These are phyloP conservation scores for Trichoderma koningii DNA, from an alignment of 2,329 filamentous ascomycete species.

Conservation along the genomic window DNA sequence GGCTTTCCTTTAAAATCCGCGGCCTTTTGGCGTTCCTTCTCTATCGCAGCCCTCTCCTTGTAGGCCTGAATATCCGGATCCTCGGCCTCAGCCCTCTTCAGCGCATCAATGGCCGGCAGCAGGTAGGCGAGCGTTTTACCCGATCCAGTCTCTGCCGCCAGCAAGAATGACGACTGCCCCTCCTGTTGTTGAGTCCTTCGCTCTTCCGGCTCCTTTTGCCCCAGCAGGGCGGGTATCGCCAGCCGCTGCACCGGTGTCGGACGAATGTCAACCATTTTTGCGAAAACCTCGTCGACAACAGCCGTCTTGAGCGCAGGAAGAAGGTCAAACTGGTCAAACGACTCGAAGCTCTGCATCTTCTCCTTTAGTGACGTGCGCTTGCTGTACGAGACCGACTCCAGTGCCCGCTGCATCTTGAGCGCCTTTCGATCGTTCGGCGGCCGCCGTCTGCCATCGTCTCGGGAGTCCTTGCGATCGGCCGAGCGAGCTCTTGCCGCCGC, in stretches of 20 bases:
- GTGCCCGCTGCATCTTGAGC: constrained; percentile 86
- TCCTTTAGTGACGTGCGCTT: constrained; percentile 57
- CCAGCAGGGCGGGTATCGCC: constrained; percentile 79
- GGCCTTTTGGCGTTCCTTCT: constrained; percentile 58
- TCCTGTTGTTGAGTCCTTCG: constrained; percentile 40
- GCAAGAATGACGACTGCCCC: constrained; percentile 61
- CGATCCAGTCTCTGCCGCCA: constrained; percentile 95
- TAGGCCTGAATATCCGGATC: constrained; percentile 62
- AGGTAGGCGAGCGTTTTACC: constrained; percentile 96
- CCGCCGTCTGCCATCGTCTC: constrained; percentile 42
- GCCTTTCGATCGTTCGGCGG: constrained; percentile 61
- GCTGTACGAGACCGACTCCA: constrained; percentile 76
- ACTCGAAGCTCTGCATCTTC: constrained; percentile 66
- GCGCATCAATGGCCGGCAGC: constrained; percentile 77
- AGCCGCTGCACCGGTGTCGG: constrained; percentile 90
- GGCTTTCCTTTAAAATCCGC: constrained; percentile 61
- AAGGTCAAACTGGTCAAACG: constrained; percentile 79
- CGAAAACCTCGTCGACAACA: constrained; percentile 71
- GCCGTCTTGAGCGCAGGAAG: constrained; percentile 71
- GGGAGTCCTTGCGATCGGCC: constrained; percentile 33
- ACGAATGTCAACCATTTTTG: constrained; percentile 70
- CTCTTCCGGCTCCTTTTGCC: constrained; percentile 46
- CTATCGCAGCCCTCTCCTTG: constrained; percentile 55
- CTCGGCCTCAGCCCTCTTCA: constrained; percentile 72
- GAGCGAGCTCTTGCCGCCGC: constrained; percentile 29